Base-by-base conservation (phyloP, 352 stramenopile species). In the Globisporangium megalacanthum region DNA sequence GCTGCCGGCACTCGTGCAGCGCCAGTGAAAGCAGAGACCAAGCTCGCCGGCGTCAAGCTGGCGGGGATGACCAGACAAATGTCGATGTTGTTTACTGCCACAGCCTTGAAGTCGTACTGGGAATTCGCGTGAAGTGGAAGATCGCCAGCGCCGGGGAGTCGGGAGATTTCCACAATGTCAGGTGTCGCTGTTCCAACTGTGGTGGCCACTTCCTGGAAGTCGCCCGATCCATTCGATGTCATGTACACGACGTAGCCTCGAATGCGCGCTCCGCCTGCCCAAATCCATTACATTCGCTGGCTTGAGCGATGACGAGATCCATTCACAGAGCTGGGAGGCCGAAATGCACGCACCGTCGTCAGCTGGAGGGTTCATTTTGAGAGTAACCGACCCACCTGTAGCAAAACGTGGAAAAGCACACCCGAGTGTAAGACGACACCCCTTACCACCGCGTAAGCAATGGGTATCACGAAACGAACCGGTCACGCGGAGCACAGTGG, bases 231-330 rank as follows among this genome's bases (percentile, higher is more conserved):
- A 47, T 77, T 69, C 0, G 60, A 61, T 4, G 73, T 56, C 55
- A 87, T 73, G 51, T 73, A 89, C n/a, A 88, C 69, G 0, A 83
- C 57, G 39, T 81, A 89, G 17, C 75, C 72, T 48, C 55, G 66
- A 31, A 89, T 83, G 6, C 62, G 57, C 44, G 67, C 70, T 13
- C 76, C 78, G 54, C 78, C 78, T 85, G 55, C 44, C 7, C 20
- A 7, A 29, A 13, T 17, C 6, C n/a, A 6, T 20, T 29, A 29
- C 25, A 29, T 15, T 11, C 15, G n/a, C 8, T 15, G 10, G 1
- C 6, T 29, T 17, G 7, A 47, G 41, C n/a, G 11, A 15, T 6
- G 8, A 49, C n/a, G 22, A 1, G 6, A 48, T 29, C 3, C 14
- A 9, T 7, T 17, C 13, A 20, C 48, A 19, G 9, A 52, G 35